phyloP scores from a whole-genome alignment of 495 filamentous ascomycete genomes.

The Aspergillus affinis region DNA sequence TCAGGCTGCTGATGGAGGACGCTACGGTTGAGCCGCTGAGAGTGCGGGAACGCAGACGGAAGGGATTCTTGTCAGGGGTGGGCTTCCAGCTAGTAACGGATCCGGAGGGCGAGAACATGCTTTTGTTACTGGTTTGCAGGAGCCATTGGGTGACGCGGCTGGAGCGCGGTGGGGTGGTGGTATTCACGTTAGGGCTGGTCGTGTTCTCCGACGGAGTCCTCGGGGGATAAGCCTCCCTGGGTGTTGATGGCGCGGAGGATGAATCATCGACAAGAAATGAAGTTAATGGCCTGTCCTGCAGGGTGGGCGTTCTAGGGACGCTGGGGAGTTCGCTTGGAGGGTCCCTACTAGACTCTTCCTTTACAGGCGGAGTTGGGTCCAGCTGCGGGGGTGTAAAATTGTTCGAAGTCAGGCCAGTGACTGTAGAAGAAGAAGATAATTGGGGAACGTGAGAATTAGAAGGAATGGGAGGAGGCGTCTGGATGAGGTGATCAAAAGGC shows the following conservation, averaged over 20 bases:
- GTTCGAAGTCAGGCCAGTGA: conserved; percentile 15
- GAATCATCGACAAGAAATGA: neutral
- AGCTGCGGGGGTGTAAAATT: conserved; percentile 8
- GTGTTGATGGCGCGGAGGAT: conserved; percentile 15
- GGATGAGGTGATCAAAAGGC: conserved; percentile 27
- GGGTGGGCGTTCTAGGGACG: conserved; percentile 15
- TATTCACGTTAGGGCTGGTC: conserved; percentile 17
- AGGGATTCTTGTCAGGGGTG: conserved; percentile 22
- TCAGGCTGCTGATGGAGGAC: conserved; percentile 30
- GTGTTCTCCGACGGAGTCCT: conserved; percentile 18
- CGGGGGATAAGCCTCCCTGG: conserved; percentile 19
- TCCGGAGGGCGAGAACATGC: neutral
- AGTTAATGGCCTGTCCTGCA: conserved; percentile 25
- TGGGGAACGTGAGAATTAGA: conserved; percentile 40
- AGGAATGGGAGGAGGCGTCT: conserved; percentile 20
- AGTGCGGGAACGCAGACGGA: conserved; percentile 40
- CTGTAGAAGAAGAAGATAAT: conserved; percentile 33
- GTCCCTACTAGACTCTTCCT: conserved; percentile 3
- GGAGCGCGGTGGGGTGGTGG: conserved; percentile 22
- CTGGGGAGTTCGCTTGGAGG: conserved; percentile 5
- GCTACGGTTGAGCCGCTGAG: conserved; percentile 42
- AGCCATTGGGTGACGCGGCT: conserved; percentile 39
- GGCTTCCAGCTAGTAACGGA: conserved; percentile 8
- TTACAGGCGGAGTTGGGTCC: neutral
- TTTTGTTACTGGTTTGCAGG: conserved; percentile 16